Evolutionary conservation across 2,329 filamentous ascomycete species (phyloP), one percentile per base, ranked within the genome.

Genomic region (Claviceps monticola): DNA sequence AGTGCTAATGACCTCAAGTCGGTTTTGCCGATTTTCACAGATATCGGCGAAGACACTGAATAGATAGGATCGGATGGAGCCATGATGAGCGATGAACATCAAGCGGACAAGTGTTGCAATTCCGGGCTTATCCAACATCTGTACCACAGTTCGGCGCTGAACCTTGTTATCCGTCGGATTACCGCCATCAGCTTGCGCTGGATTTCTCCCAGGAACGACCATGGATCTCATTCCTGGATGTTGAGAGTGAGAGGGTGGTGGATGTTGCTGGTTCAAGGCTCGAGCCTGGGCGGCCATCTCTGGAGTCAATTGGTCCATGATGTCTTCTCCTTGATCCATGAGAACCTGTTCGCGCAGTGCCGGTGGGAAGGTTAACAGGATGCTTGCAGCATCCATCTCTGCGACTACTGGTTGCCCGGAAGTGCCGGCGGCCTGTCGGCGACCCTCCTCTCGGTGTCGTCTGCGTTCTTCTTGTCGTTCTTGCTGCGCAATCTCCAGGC

Each of bases 101-200:
- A 98, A 78, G n/a, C 94, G 87, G 44, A 98, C 76, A 37, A 98
- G 73, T n/a, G 93, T 97, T 26, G 94, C 93, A 57, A 98, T 84
- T 26, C 94, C 93, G 46, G 90, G 79, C 69, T 95, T 96, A 67
- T 98, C 93, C 34, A 98, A 79, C 85, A 98, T 95, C 65, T 98
- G 93, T 23, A 95, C 86, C 53, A 94, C 86, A 21, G 88, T 83
- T 55, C 86, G 85, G 53, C 87, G 82, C 60, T 86, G 84, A 39
- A 75, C 70, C 69, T 89, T 91, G 64, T 75, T 78, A 57, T 80
- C 68, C 57, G 59, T 63, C 45, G 72, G 71, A 51, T 72, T 74
- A 6, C 60, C 51, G 9, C 57, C 60, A n/a, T 53, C 58, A 41
- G 54, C 54, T 37, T 56, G 57, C 13, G 56, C 53, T 5, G 52